Conservation (phyloP, 106 monocot genomes). For the Dactylorhiza incarnata region DNA sequence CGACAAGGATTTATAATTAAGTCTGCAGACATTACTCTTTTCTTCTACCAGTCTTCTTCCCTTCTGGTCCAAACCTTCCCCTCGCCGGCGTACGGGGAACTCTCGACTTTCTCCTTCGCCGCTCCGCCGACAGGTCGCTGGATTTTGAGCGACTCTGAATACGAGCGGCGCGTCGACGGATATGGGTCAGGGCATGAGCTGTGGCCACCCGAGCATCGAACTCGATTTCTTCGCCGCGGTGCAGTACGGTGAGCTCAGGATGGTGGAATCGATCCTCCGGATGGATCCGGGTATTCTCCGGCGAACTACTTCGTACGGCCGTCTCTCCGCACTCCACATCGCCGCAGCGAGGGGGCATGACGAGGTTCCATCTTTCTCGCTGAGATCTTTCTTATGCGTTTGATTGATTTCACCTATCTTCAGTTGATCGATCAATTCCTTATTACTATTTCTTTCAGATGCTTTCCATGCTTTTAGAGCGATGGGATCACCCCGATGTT, state of each 20-base stretch:
- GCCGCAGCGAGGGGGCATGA: slow-evolving; percentile 73
- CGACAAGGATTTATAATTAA: too few species aligned
- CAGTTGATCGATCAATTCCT: not conserved
- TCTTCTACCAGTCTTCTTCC: not conserved
- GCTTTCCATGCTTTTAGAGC: slow-evolving; percentile 52
- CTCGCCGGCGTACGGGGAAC: slow-evolving; percentile 5
- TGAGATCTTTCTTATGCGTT: not conserved
- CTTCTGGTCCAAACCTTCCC: not conserved
- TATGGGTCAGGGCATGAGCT: slow-evolving; percentile 78
- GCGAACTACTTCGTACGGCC: slow-evolving; percentile 45
- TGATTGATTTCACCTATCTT: not conserved
- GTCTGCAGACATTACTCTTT: not conserved
- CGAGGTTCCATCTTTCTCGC: slow-evolving; percentile 29
- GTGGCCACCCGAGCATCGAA: slow-evolving; percentile 46
- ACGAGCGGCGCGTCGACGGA: not conserved
- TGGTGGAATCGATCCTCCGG: slow-evolving; percentile 28
- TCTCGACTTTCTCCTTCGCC: not conserved
- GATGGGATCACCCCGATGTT: slow-evolving; percentile 38
- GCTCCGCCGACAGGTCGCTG: not conserved
- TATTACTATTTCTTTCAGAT: slow-evolving; percentile 26
- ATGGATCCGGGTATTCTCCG: slow-evolving; percentile 30
- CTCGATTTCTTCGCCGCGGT: slow-evolving; percentile 61
- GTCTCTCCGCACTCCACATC: slow-evolving; percentile 88
- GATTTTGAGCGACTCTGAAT: not conserved
- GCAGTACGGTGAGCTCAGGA: slow-evolving; percentile 43